Conservation (phyloP, 257 asterid genomes). For the Misopates orontium region DNA sequence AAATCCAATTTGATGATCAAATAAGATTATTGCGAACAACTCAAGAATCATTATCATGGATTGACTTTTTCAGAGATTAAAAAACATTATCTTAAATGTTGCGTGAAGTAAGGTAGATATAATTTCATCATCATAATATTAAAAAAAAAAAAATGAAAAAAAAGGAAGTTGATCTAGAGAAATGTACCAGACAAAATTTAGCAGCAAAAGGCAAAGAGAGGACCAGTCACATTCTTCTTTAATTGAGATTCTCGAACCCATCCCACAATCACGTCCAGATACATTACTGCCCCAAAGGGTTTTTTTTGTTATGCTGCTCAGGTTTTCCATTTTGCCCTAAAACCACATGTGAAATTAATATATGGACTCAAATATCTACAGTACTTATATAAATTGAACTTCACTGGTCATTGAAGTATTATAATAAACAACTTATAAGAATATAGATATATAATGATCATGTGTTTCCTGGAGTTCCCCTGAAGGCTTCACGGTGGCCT, state of each 20-base stretch:
- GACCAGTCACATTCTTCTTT: neutral
- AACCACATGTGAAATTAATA: neutral
- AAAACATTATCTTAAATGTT: too few relatives aligned
- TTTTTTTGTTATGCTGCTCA: neutral
- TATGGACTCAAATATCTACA: neutral
- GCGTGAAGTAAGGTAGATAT: too few relatives aligned
- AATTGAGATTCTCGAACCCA: neutral
- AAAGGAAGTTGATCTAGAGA: neutral
- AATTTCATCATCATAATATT: too few relatives aligned
- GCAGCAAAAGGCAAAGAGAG: too few relatives aligned
- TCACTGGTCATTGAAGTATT: neutral
- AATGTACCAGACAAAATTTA: neutral
- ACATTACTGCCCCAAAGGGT: neutral
- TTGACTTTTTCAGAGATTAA: too few relatives aligned
- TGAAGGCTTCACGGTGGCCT: neutral
- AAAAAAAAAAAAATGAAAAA: neutral
- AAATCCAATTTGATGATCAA: too few relatives aligned
- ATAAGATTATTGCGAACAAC: too few relatives aligned
- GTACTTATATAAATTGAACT: too few relatives aligned
- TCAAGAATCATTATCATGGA: too few relatives aligned
- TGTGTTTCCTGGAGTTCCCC: neutral
- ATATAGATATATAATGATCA: neutral
- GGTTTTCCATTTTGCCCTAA: neutral
- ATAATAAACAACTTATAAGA: too few relatives aligned
- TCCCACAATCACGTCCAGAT: neutral